Conservation (phyloP, 1,284 basidiomycete genomes). For the Pseudozyma sp. region DNA sequence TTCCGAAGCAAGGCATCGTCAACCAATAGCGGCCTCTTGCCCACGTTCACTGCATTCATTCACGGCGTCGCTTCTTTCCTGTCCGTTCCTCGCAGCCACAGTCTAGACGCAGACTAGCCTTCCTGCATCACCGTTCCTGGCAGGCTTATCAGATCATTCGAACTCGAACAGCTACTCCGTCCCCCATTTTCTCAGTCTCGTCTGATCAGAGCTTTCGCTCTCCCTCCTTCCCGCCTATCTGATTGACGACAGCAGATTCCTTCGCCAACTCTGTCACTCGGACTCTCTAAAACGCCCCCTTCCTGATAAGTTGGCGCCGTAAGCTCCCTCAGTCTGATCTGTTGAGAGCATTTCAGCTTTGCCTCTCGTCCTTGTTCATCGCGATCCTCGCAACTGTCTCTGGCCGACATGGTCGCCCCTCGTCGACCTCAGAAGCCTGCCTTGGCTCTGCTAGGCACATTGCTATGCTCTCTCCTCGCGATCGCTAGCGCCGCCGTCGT, state of each 20-base stretch:
- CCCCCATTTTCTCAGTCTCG: not conserved
- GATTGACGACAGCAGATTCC: slow-evolving; percentile 2
- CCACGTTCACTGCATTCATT: not conserved
- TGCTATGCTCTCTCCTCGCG: slow-evolving; percentile 22
- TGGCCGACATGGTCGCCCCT: slow-evolving; percentile 22
- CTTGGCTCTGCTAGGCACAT: slow-evolving; percentile 24
- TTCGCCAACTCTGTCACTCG: not conserved
- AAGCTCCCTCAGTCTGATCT: no score
- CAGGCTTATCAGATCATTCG: slow-evolving; percentile 16
- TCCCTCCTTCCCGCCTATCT: slow-evolving; percentile 1
- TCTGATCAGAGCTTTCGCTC: not conserved
- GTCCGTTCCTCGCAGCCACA: not conserved
- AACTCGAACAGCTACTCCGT: not conserved
- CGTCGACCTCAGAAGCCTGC: slow-evolving; percentile 16
- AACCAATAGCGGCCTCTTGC: slow-evolving; percentile 4
- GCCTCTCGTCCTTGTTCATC: not conserved
- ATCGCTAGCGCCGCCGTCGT: slow-evolving; percentile 51
- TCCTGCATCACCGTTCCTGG: not conserved
- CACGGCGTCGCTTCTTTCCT: not conserved
- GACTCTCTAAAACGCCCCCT: not conserved
- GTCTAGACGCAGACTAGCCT: no score
- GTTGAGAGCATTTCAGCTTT: no score
- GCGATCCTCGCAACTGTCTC: not conserved
- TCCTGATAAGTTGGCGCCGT: slow-evolving; percentile 2
- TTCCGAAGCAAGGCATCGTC: not conserved